Conservation (phyloP, 352 stramenopile species). For the Globisporangium acanthophoron region DNA sequence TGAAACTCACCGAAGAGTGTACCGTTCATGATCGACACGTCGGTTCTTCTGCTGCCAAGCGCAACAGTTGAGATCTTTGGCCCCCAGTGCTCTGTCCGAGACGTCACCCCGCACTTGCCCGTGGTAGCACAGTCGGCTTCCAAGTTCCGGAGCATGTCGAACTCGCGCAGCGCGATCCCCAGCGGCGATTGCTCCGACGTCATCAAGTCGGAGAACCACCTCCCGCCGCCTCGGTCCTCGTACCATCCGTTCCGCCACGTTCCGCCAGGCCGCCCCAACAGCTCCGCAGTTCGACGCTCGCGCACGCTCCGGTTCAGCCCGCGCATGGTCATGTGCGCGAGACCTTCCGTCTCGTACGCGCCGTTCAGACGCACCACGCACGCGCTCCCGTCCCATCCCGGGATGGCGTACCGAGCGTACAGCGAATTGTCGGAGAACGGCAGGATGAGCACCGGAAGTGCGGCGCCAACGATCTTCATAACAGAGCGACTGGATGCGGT, state of each 20-base stretch:
- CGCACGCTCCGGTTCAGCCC: slow-evolving; percentile 4
- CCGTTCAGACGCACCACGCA: slow-evolving; percentile 23
- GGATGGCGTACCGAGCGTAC: slow-evolving; percentile 20
- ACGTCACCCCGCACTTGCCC: background rate
- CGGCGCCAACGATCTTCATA: slow-evolving; percentile 12
- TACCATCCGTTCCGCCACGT: slow-evolving; percentile 12
- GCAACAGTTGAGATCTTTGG: background rate
- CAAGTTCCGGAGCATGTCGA: background rate
- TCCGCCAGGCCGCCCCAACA: background rate
- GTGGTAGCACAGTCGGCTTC: slow-evolving; percentile 5
- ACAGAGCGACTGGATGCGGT: background rate
- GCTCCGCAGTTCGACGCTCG: background rate
- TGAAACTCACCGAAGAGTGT: slow-evolving; percentile 12
- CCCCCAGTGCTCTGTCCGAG: slow-evolving; percentile 12
- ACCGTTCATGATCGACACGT: slow-evolving; percentile 19
- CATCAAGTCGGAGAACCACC: slow-evolving; percentile 5
- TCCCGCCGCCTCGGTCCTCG: background rate
- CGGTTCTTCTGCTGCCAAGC: background rate
- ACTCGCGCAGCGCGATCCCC: background rate
- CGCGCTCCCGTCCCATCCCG: slow-evolving; percentile 22
- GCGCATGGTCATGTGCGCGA: background rate
- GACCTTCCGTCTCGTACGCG: slow-evolving; percentile 12
- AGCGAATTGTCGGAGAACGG: slow-evolving; percentile 33
- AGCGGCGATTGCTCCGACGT: background rate
- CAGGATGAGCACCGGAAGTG: slow-evolving; percentile 34